Evolutionary conservation across 2,329 filamentous ascomycete genomes (phyloP).

Genomic region (Aspergillus sp.): DNA sequence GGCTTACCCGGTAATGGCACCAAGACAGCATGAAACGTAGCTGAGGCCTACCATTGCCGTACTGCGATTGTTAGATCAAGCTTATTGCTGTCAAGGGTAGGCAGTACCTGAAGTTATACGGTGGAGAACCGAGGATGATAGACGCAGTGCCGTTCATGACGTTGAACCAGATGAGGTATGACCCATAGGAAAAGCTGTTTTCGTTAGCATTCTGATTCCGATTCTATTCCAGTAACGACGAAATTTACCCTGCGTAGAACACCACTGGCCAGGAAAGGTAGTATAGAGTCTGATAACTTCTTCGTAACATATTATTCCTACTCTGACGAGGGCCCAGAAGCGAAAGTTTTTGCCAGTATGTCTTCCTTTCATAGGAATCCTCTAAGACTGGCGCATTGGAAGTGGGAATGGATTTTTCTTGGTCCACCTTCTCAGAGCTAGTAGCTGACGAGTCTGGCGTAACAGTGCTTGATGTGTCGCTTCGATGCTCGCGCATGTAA

Average conservation of each 20-base stretch:
- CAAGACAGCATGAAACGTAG: constrained; percentile 30
- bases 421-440: constrained; percentile 8
- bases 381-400: constrained; percentile 10
- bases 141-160: constrained; percentile 34
- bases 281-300: constrained; percentile 25
- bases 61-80: constrained; percentile 15
- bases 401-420: constrained; percentile 11
- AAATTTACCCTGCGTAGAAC: constrained; percentile 29
- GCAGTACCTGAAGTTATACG: constrained; percentile 31
- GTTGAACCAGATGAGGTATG: constrained; percentile 34
- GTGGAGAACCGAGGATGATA: constrained; percentile 26
- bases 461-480: background rate
- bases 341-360: constrained; percentile 26
- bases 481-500: constrained; percentile 28
- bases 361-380: constrained; percentile 21
- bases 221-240: background rate
- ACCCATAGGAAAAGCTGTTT: constrained; percentile 31
- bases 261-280: constrained; percentile 33
- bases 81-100: background rate
- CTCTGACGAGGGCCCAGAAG: constrained; percentile 19
- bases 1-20: constrained; percentile 23
- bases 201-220: constrained; percentile 3
- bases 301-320: constrained; percentile 27
- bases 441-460: constrained; percentile 1
- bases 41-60: constrained; percentile 33